phyloP scores from a whole-genome alignment of 1,284 basidiomycete genomes.

The Sanguinoderma infundibulare region DNA sequence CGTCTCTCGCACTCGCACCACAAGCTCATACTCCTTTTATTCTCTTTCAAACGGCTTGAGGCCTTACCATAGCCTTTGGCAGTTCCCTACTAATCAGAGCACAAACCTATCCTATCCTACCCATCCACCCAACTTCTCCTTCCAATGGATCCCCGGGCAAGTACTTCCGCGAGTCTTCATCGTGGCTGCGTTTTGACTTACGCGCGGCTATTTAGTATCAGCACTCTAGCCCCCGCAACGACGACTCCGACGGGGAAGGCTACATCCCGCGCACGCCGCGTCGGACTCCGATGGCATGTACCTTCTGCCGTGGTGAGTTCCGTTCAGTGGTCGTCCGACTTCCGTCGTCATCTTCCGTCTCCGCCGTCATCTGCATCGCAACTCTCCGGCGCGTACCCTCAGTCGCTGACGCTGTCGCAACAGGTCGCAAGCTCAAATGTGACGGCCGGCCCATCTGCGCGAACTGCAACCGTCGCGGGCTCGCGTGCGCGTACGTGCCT shows the following conservation, averaged over 20 bases:
- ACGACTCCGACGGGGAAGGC: slow-evolving; percentile 35
- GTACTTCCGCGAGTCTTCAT: not conserved
- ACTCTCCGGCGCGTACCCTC: not conserved
- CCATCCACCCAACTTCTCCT: not conserved
- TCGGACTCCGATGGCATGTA: slow-evolving; percentile 38
- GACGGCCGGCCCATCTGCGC: slow-evolving; percentile 38
- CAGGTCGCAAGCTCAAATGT: slow-evolving; percentile 40
- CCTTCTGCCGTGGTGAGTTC: slow-evolving; percentile 36
- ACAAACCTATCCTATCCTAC: slow-evolving; percentile 3
- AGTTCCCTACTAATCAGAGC: slow-evolving; percentile 11
- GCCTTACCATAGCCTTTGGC: slow-evolving; percentile 11
- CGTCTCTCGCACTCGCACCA: not conserved
- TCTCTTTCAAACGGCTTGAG: slow-evolving; percentile 9
- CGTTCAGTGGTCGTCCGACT: not conserved
- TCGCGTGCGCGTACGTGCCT: slow-evolving; percentile 37
- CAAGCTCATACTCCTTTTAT: not conserved
- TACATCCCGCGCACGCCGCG: slow-evolving; percentile 36
- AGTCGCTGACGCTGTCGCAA: not conserved
- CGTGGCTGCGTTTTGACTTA: not conserved
- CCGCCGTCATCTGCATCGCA: no score
- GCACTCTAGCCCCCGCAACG: slow-evolving; percentile 19
- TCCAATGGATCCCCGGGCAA: slow-evolving; percentile 19
- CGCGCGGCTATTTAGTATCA: slow-evolving; percentile 12
- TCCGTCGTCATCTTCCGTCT: not conserved
- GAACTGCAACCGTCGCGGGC: slow-evolving; percentile 37